Evolutionary conservation across 371 early-diverging fungal genomes (phyloP).

Genomic region (Apophysomyces variabilis): DNA sequence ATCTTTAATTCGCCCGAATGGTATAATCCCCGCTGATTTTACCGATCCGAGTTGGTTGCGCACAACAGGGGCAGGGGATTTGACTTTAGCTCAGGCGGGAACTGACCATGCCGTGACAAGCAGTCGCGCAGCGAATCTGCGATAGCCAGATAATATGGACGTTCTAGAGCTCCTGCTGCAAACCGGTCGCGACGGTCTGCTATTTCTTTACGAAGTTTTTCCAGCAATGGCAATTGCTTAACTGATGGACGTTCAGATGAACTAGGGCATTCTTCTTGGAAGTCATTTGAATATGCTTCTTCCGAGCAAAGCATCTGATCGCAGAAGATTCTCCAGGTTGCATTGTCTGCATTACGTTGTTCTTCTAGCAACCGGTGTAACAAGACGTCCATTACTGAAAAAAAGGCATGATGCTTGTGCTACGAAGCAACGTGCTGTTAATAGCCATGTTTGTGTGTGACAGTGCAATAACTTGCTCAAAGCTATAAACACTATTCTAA

Average conservation of each 20-base stretch:
- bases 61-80: slow-evolving; percentile 17
- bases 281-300: background rate
- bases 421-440: background rate
- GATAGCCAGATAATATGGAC: slow-evolving; percentile 17
- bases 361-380: background rate
- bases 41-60: slow-evolving; percentile 19
- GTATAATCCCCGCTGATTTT: background rate
- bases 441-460: too few species aligned
- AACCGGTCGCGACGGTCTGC: background rate
- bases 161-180: slow-evolving; percentile 12
- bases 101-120: slow-evolving; percentile 3
- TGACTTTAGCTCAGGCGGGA: slow-evolving; percentile 4
- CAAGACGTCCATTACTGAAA: background rate
- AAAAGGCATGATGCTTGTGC: background rate
- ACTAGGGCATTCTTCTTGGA: too few species aligned
- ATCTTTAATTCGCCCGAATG: background rate
- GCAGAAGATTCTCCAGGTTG: background rate
- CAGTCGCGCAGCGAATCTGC: slow-evolving; percentile 14
- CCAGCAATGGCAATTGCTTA: background rate
- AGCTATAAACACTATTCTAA: too few species aligned
- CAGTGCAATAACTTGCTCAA: too few species aligned
- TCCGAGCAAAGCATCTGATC: background rate
- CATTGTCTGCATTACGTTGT: background rate
- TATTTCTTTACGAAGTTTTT: background rate
- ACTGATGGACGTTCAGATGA: background rate